Evolutionary conservation across 495 filamentous ascomycete genomes (phyloP).

Genomic region (Penicillium cinerascens): DNA sequence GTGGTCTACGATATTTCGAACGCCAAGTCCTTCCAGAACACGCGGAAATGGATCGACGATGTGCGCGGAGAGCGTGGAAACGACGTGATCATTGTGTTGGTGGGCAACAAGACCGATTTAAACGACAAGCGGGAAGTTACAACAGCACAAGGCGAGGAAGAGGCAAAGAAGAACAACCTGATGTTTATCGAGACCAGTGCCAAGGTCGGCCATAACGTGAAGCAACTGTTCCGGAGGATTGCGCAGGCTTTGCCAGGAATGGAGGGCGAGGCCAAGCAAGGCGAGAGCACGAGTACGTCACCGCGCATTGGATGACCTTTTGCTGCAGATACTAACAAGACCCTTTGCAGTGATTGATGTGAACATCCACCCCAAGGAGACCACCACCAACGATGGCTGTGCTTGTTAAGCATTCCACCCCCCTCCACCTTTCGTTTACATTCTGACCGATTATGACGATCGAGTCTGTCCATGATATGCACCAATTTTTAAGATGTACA

Average conservation of each 20-base stretch:
- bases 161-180: slow-evolving; percentile 93
- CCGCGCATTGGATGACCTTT: slow-evolving; percentile 11
- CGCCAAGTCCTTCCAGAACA: slow-evolving; percentile 94
- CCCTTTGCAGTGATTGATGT: slow-evolving; percentile 79
- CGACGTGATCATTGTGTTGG: slow-evolving; percentile 97
- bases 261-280: slow-evolving; percentile 73
- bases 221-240: slow-evolving; percentile 93
- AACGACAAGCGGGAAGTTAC: slow-evolving; percentile 97
- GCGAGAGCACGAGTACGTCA: slow-evolving; percentile 59
- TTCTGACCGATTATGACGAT: slow-evolving; percentile 31
- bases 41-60: slow-evolving; percentile 98
- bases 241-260: slow-evolving; percentile 96
- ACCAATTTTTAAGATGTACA: slow-evolving; percentile 41
- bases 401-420: slow-evolving; percentile 56
- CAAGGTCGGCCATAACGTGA: slow-evolving; percentile 97
- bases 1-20: slow-evolving; percentile 99
- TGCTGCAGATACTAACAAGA: slow-evolving; percentile 12
- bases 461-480: slow-evolving; percentile 42
- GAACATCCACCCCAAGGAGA: slow-evolving; percentile 73
- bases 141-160: slow-evolving; percentile 89
- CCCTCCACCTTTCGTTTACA: slow-evolving; percentile 6
- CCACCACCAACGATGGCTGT: slow-evolving; percentile 73
- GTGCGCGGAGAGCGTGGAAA: slow-evolving; percentile 94
- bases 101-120: slow-evolving; percentile 98
- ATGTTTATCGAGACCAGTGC: slow-evolving; percentile 99